A percentile compares a stretch with the other conserved stretches of the same genome.
These are phyloP conservation scores for Apophysomyces ossiformis DNA, from an alignment of 371 early-diverging fungal species.

Conservation along the genomic window DNA sequence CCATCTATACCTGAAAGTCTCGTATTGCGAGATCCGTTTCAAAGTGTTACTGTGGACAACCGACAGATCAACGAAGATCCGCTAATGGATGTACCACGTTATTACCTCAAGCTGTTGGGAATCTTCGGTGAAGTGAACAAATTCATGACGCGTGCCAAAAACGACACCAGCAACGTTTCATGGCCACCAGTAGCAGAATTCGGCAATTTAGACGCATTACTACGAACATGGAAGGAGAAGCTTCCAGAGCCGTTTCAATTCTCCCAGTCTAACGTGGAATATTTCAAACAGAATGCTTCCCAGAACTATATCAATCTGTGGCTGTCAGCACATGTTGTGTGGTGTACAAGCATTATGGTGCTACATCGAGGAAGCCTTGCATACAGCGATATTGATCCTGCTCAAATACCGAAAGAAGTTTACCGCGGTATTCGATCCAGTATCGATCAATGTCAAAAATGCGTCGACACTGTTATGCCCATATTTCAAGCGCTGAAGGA, in stretches of 20 bases:
- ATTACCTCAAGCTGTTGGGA: conserved; percentile 35
- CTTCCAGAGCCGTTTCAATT: conserved; percentile 40
- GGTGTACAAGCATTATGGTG: conserved; percentile 42
- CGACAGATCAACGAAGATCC: conserved; percentile 34
- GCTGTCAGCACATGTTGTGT: conserved; percentile 48
- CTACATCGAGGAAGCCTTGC: conserved; percentile 51
- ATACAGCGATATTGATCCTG: conserved; percentile 35
- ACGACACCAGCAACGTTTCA: conserved; percentile 27
- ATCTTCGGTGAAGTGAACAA: conserved; percentile 56
- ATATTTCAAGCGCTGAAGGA: conserved; percentile 41
- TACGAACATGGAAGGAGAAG: conserved; percentile 37
- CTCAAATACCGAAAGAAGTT: conserved; percentile 21
- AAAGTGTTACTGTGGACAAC: conserved; percentile 32
- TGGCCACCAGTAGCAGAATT: conserved; percentile 62
- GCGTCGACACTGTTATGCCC: conserved; percentile 39
- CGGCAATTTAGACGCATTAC: conserved; percentile 37
- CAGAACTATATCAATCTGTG: conserved; percentile 42
- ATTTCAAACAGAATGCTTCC: conserved; percentile 33
- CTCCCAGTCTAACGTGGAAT: conserved; percentile 22
- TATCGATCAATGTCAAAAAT: conserved; percentile 33
- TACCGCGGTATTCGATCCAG: conserved; percentile 35
- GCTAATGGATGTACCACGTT: conserved; percentile 32
- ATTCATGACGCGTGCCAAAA: conserved; percentile 52
- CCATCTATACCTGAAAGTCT: conserved; percentile 56
- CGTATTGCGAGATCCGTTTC: conserved; percentile 40